Base-by-base conservation (phyloP, 2,329 filamentous ascomycete genomes). In the Venturia oleaginea region DNA sequence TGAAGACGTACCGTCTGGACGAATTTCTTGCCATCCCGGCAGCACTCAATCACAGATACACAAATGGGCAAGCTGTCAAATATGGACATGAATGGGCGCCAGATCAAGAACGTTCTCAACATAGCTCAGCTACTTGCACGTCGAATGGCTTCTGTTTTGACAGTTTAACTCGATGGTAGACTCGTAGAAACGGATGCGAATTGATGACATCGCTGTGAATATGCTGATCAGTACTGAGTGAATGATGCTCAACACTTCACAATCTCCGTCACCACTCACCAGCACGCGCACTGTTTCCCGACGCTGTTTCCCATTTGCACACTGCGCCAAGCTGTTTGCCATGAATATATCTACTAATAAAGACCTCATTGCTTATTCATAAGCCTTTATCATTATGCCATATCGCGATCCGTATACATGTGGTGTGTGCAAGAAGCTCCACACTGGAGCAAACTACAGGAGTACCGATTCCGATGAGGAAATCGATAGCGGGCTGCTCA, bases 101-200 rank as follows among this genome's bases (percentile, higher is more conserved):
- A 69, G 51, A 69, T 69, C 60, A 69, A 69, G 64, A 69, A 69
- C 55, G 61, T 69, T 15, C 62, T 68, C 24, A 69, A 69, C 64
- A 68, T 64, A 10, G 65, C 67, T 19, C 64, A 68, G 61, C 61
- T 69, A 40, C 67, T 69, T 5, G 67, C 68, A 2, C 67, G 64
- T 2, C 66, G 43, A 15, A 11, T 19, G 38, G 38, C 10, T 7
- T 13, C 34, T 40, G 38, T 17, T 40, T n/a, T n/a, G n/a, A n/a
- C n/a, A n/a, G n/a, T n/a, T n/a, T n/a, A n/a, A n/a, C n/a, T n/a
- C n/a, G n/a, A n/a, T n/a, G n/a, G n/a, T n/a, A n/a, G n/a, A n/a
- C n/a, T n/a, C n/a, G n/a, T n/a, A n/a, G n/a, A n/a, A n/a, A n/a
- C n/a, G n/a, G n/a, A n/a, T 15, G 38, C 17, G 51, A 59, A 48